phyloP scores from a whole-genome alignment of 108 stramenopile species.

The Phaeodactylum tricornutum region DNA sequence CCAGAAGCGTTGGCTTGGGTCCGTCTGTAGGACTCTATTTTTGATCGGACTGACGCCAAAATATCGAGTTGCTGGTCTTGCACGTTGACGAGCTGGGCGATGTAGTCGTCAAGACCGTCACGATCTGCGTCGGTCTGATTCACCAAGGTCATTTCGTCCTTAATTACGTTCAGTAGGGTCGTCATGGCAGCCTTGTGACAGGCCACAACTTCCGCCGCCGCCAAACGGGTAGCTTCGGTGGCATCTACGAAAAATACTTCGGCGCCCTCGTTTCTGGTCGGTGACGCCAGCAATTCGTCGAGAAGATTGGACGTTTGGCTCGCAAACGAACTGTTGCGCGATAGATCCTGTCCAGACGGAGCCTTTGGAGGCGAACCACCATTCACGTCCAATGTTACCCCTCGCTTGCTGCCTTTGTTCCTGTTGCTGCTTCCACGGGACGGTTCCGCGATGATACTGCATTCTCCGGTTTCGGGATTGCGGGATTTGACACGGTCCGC shows the following conservation, averaged over 20 bases:
- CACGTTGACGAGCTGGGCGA: conserved; percentile 43
- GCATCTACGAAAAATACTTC: too few species aligned
- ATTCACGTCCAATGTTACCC: too few species aligned
- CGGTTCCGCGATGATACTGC: too few species aligned
- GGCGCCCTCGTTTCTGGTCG: too few species aligned
- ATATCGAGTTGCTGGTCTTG: conserved; percentile 43
- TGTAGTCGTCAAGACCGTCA: conserved; percentile 56
- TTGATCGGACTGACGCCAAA: conserved; percentile 36
- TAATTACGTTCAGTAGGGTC: conserved; percentile 48
- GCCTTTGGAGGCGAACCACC: too few species aligned
- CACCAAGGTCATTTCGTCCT: conserved; percentile 65
- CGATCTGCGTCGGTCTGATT: conserved; percentile 47
- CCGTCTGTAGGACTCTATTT: background rate
- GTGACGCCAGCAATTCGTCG: too few species aligned
- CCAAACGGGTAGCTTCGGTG: too few species aligned
- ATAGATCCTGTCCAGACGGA: too few species aligned
- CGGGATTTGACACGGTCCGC: conserved; percentile 93
- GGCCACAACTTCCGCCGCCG: conserved; percentile 23
- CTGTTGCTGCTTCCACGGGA: too few species aligned
- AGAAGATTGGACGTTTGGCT: too few species aligned
- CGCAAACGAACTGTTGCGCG: too few species aligned
- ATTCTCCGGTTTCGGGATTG: conserved; percentile 54
- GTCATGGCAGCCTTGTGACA: conserved; percentile 54
- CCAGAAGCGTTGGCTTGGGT: background rate
- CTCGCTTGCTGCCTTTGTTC: too few species aligned